Conservation (phyloP, 768 basidiomycete species). For the Kwoniella mangroviensis region DNA sequence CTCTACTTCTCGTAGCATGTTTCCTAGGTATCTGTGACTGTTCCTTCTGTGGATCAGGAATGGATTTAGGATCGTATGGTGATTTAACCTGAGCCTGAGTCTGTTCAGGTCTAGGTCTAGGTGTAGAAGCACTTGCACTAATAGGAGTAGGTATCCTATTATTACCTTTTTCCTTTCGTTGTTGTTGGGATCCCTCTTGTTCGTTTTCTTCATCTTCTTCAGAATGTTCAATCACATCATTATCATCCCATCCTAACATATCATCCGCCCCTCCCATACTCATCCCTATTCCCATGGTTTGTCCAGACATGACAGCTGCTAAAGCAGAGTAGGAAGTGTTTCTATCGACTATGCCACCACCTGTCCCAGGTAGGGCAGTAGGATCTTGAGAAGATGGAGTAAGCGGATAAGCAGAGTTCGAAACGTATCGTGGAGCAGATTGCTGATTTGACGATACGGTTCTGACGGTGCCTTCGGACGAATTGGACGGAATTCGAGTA, state of each 20-base stretch:
- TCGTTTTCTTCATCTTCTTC: neutral
- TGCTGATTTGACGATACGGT: constrained; percentile 10
- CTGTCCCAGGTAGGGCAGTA: neutral
- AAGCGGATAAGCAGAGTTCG: constrained; percentile 30
- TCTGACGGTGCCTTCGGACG: constrained; percentile 7
- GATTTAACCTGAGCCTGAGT: no score
- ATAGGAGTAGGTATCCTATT: neutral
- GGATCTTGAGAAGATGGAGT: constrained; percentile 18
- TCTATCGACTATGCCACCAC: constrained; percentile 17
- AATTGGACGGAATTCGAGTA: constrained; percentile 23
- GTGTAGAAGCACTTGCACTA: neutral
- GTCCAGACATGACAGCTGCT: constrained; percentile 16
- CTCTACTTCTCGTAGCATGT: neutral
- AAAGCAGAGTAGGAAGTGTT: constrained; percentile 19
- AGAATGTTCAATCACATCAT: constrained; percentile 16
- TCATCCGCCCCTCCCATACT: constrained; percentile 9
- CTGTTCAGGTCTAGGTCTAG: no score
- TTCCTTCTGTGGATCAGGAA: no score
- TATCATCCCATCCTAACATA: constrained; percentile 22
- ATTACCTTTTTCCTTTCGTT: constrained; percentile 1
- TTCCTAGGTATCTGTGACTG: neutral
- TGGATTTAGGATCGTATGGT: no score
- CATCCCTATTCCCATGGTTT: constrained; percentile 6
- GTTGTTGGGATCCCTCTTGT: constrained; percentile 6
- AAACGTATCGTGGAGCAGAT: constrained; percentile 29